These are phyloP conservation scores for Miscanthus sacchariflorus DNA, from an alignment of 202 grass and related monocot genomes.

Conservation along the genomic window DNA sequence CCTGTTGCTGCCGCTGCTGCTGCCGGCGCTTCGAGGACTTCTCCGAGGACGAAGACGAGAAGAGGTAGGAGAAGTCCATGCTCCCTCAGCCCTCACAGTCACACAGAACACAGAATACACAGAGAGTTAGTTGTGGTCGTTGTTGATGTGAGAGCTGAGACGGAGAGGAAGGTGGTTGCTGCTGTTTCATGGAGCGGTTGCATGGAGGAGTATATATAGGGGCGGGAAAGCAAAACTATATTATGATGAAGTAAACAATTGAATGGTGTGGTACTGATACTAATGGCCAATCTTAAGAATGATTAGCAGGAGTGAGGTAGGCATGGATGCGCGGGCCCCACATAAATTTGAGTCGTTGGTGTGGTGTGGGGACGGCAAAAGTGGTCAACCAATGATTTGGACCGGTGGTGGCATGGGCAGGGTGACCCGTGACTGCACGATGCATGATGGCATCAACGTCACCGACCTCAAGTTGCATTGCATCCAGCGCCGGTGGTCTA, in stretches of 20 bases:
- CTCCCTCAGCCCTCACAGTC: background rate
- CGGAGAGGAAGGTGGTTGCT: background rate
- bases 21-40: constrained; percentile 64
- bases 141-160: background rate
- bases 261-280: background rate
- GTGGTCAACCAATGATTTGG: constrained; percentile 78
- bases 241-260: background rate
- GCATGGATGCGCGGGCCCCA: constrained; percentile 6
- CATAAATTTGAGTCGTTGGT: constrained; percentile 31
- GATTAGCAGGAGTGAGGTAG: constrained; percentile 41
- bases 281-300: constrained; percentile 49
- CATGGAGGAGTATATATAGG: constrained; percentile 62
- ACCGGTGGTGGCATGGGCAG: constrained; percentile 51
- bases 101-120: background rate
- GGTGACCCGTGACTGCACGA: constrained; percentile 24
- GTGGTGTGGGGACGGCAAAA: constrained; percentile 38
- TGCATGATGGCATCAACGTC: constrained; percentile 50
- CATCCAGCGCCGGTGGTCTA: background rate
- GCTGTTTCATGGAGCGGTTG: constrained; percentile 49
- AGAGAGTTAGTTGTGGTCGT: constrained; percentile 45
- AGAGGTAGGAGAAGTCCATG: constrained; percentile 74
- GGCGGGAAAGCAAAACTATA: constrained; percentile 26
- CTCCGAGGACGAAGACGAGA: constrained; percentile 44
- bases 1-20: constrained; percentile 41
- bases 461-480: background rate